These are phyloP conservation scores for Colletotrichum sp. DNA, from an alignment of 2,329 filamentous ascomycete genomes.

Conservation along the genomic window DNA sequence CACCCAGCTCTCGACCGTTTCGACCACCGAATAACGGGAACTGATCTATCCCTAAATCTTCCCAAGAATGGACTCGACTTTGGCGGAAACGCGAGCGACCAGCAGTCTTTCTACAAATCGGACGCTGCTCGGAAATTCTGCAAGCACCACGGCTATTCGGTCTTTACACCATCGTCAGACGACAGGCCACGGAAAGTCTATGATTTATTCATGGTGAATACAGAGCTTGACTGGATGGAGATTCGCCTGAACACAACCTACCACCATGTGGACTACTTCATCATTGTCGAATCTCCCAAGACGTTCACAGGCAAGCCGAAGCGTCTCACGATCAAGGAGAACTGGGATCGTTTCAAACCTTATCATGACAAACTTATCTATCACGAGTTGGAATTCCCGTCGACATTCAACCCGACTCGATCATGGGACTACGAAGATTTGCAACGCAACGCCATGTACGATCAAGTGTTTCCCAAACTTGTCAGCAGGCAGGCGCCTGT, in stretches of 20 bases:
- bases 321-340: conserved; percentile 57
- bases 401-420: conserved; percentile 10
- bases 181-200: conserved; percentile 54
- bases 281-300: conserved; percentile 63
- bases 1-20: conserved; percentile 19
- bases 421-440: conserved; percentile 58
- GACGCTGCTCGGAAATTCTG: conserved; percentile 33
- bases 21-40: conserved; percentile 10
- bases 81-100: neutral
- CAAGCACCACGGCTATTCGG: conserved; percentile 34
- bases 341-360: conserved; percentile 54
- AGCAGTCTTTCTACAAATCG: conserved; percentile 31
- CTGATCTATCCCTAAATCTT: conserved; percentile 2
- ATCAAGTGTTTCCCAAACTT: conserved; percentile 59
- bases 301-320: conserved; percentile 66
- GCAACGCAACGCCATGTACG: conserved; percentile 62
- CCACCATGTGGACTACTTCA: conserved; percentile 67
- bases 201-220: conserved; percentile 68
- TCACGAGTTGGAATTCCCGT: conserved; percentile 32
- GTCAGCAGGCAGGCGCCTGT: conserved; percentile 43
- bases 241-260: conserved; percentile 65
- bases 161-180: conserved; percentile 28
- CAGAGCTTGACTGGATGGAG: conserved; percentile 70
- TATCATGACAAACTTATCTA: conserved; percentile 68
- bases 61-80: conserved; percentile 6